Evolutionary conservation across 352 stramenopile species (phyloP).

Genomic region (Aphanomyces stellatus): DNA sequence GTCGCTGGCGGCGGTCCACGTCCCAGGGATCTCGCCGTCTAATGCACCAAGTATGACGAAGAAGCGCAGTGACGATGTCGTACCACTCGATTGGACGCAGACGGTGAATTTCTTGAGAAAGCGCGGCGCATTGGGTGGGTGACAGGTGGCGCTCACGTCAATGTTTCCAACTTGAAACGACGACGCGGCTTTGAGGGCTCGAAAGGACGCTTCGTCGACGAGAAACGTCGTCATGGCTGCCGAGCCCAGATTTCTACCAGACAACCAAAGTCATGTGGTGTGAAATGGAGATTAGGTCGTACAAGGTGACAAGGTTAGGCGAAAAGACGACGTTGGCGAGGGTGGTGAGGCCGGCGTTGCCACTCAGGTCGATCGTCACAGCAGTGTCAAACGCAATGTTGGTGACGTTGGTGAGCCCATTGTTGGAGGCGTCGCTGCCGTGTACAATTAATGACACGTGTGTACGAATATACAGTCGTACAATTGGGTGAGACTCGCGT

Average conservation of each 20-base stretch:
- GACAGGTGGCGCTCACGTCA: not conserved
- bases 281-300: not conserved
- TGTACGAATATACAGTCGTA: not conserved
- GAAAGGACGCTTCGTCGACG: not conserved
- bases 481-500: conserved; percentile 4
- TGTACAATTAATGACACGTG: not conserved
- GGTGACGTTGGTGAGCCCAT: not conserved
- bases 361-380: not conserved
- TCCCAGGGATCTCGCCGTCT: not conserved
- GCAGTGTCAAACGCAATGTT: conserved; percentile 10
- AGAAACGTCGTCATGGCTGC: conserved; percentile 11
- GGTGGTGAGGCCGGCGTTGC: not conserved
- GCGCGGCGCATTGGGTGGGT: not conserved
- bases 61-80: not conserved
- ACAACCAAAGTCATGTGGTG: not conserved
- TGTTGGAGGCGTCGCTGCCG: conserved; percentile 1
- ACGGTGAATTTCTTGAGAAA: conserved; percentile 2
- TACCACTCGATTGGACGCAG: conserved; percentile 4
- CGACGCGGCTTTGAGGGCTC: not conserved
- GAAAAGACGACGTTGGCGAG: conserved; percentile 10
- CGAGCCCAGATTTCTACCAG: not conserved
- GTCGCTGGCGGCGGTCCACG: not conserved
- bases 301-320: not conserved
- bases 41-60: not conserved
- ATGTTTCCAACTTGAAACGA: conserved; percentile 4